Conservation (phyloP, 2,329 filamentous ascomycete species). For the Penicillium glabrum region DNA sequence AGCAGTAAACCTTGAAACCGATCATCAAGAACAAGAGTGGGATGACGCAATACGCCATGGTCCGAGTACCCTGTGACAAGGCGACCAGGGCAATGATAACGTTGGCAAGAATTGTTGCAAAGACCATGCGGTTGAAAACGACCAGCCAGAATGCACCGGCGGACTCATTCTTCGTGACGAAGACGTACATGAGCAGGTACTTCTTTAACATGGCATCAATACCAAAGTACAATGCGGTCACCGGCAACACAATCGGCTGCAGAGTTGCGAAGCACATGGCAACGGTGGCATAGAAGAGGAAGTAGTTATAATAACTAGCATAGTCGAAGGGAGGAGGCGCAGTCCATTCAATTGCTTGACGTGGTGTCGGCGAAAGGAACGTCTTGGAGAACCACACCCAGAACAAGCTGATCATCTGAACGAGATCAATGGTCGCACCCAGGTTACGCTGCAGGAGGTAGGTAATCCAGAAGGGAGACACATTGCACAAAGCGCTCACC, state of each 20-base stretch:
- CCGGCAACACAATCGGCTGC: conserved; percentile 82
- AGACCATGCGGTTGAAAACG: conserved; percentile 88
- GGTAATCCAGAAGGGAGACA: conserved; percentile 91
- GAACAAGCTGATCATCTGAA: conserved; percentile 80
- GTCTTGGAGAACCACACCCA: conserved; percentile 82
- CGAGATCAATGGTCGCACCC: conserved; percentile 89
- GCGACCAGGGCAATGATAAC: conserved; percentile 74
- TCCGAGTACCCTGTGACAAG: conserved; percentile 66
- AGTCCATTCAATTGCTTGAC: conserved; percentile 87
- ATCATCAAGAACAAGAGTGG: conserved; percentile 78
- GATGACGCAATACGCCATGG: conserved; percentile 66
- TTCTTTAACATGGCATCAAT: conserved; percentile 92
- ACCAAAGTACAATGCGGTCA: conserved; percentile 84
- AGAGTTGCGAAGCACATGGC: conserved; percentile 80
- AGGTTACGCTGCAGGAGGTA: conserved; percentile 92
- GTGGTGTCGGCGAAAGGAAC: conserved; percentile 82
- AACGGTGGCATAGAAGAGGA: conserved; percentile 90
- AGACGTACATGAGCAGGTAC: conserved; percentile 90
- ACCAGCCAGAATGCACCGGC: conserved; percentile 91
- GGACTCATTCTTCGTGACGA: conserved; percentile 94
- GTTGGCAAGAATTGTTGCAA: conserved; percentile 76
- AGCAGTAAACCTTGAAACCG: conserved; percentile 84
- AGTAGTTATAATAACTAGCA: conserved; percentile 97
- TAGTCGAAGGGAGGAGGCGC: conserved; percentile 93
- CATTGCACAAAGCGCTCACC: conserved; percentile 73